Base-by-base conservation (phyloP, 345 rosid species). In the Firmiana major region DNA sequence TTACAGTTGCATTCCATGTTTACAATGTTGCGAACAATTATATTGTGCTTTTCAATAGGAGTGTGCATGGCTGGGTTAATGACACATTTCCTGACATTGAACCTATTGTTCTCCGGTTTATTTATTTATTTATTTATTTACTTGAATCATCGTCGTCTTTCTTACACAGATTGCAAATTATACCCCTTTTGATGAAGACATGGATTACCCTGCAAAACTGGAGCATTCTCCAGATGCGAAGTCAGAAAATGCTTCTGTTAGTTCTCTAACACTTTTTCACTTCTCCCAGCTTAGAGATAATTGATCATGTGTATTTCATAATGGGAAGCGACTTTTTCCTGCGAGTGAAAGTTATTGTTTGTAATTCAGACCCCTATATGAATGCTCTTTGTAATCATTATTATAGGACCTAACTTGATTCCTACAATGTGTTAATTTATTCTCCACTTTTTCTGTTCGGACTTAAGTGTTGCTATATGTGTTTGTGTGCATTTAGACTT, bases 171-270 rank as follows among this genome's bases (percentile, higher is more conserved):
- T 96, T 85, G 97, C 99, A 83, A 96, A 91, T 79, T 96, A 83
- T 80, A 80, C 86, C 75, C 94, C 98, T 34, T 85, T 82, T 31
- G 84, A 88, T 34, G 93, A 93, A 81, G 97, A 93, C 85, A 73
- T 96, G 84, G 87, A 92, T 86, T 93, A 93, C 85, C 98, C 93
- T 79, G 89, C 93, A 79, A 96, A 93, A 89, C 89, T 96, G 87
- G 94, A 88, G 87, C 85, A 64, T 72, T 85, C 87, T 84, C 77
- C 80, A 73, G 86, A 85, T 75, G 77, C 64, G 63, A 77, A 81
- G 72, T 80, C 93, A 43, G 96, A 90, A 83, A 77, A 85, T 55
- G 79, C 85, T 74, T 43, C 80, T 79, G 92, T 91, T 85, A 79
- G 31, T 74, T 74, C 31, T 10, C 10, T 70, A 43, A 49, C 67